Conservation (phyloP, 169 alveolate species). For the Eimeria tenella region DNA sequence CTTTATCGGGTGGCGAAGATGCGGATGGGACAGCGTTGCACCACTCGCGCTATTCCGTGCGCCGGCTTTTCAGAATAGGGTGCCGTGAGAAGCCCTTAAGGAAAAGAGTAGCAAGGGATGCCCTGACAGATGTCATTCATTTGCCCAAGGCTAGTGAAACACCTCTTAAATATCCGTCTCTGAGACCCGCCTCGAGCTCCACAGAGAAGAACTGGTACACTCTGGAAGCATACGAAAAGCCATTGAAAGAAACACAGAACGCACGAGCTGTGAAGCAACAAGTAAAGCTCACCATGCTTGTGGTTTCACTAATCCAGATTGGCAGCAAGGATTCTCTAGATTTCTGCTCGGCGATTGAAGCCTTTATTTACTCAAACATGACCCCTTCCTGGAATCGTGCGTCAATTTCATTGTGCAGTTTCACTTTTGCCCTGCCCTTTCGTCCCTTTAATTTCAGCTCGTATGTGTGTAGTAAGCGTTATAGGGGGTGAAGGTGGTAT, state of each 20-base stretch:
- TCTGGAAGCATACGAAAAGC: neutral
- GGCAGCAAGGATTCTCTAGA: conserved; percentile 14
- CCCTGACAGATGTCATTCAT: neutral
- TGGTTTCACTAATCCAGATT: neutral
- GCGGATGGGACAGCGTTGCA: too few relatives aligned
- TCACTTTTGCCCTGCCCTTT: too few relatives aligned
- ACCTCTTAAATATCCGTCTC: neutral
- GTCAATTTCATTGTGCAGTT: too few relatives aligned
- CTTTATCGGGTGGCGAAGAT: neutral
- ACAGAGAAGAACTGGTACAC: neutral
- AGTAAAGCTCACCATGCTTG: conserved; percentile 17
- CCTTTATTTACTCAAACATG: neutral
- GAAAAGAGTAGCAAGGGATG: neutral
- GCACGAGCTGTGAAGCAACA: neutral
- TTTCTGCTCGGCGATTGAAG: conserved; percentile 9
- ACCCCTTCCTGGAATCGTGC: conserved; percentile 10
- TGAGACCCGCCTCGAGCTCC: neutral
- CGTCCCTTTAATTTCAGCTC: too few relatives aligned
- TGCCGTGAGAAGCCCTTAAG: neutral
- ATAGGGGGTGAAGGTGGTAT: too few relatives aligned
- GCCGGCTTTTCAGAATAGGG: neutral
- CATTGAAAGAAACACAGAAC: neutral
- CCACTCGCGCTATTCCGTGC: neutral
- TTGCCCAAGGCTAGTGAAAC: neutral
- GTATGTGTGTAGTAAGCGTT: too few relatives aligned